A percentile compares a stretch with the other conserved stretches of the same genome.
Evolutionary conservation across 345 rosid genomes (phyloP).

Genomic region (Boechera stricta): DNA sequence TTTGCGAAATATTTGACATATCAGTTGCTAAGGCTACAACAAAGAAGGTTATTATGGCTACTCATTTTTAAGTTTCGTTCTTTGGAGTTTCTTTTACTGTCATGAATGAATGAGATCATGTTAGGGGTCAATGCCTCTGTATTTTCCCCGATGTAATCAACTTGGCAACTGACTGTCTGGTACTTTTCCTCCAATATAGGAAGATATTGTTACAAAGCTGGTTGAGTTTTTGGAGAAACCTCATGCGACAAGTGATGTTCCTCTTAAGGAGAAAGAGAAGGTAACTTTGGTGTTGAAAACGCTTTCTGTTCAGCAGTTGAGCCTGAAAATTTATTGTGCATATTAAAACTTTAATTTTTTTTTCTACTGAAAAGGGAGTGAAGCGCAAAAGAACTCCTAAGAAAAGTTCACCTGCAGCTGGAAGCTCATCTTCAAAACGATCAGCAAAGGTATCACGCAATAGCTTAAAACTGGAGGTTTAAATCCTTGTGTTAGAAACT

Average conservation of each 20-base stretch:
- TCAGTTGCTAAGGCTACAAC: conserved; percentile 61
- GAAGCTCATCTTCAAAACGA: conserved; percentile 57
- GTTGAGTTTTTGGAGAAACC: conserved; percentile 86
- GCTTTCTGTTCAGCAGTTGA: neutral
- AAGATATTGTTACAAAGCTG: conserved; percentile 72
- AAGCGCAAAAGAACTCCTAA: conserved; percentile 74
- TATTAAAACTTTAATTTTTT: neutral
- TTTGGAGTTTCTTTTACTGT: neutral
- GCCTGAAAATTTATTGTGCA: neutral
- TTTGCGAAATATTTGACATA: conserved; percentile 87
- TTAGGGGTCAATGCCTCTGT: conserved; percentile 11
- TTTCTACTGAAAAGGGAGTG: conserved; percentile 48
- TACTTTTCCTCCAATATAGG: conserved; percentile 54
- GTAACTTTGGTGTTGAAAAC: conserved; percentile 39
- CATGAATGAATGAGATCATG: conserved; percentile 2
- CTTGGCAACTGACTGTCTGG: conserved; percentile 25
- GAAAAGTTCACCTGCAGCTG: conserved; percentile 56
- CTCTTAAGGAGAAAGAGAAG: conserved; percentile 80
- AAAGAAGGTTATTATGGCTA: conserved; percentile 65
- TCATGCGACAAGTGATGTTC: conserved; percentile 64
- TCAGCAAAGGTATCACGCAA: conserved; percentile 63
- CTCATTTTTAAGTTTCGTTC: conserved; percentile 7
- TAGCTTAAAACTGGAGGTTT: conserved; percentile 16
- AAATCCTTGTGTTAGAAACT: conserved; percentile 10
- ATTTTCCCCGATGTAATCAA: conserved; percentile 6